phyloP scores from a whole-genome alignment of 1,139 yeast species.

The Protomyces pachydermus region DNA sequence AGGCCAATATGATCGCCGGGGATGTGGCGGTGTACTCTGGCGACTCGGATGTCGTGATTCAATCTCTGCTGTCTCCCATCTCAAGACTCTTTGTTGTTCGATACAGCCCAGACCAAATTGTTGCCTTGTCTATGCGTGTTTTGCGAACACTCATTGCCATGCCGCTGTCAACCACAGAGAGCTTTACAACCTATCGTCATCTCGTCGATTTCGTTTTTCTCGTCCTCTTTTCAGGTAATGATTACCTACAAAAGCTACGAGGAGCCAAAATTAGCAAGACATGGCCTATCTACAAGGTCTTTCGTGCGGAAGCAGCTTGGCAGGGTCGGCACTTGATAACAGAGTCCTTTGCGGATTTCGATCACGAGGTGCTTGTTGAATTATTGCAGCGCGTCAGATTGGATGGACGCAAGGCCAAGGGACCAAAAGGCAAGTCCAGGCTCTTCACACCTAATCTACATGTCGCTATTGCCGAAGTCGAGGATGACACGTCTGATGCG shows the following conservation, averaged over 20 bases:
- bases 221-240: conserved; percentile 17
- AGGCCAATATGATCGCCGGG: background rate
- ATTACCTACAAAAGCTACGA: conserved; percentile 9
- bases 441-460: conserved; percentile 3
- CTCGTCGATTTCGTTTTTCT: conserved; percentile 5
- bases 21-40: conserved; percentile 13
- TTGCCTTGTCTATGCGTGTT: background rate
- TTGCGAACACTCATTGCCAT: background rate
- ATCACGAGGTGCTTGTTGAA: conserved; percentile 11
- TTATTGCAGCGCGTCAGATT: conserved; percentile 6
- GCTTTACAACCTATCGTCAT: background rate
- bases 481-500: conserved; percentile 18
- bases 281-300: conserved; percentile 14
- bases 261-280: conserved; percentile 15
- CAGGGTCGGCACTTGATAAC: background rate
- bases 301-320: conserved; percentile 8
- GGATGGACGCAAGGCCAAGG: background rate
- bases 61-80: conserved; percentile 8
- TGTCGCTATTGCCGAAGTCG: conserved; percentile 2
- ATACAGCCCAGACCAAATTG: background rate
- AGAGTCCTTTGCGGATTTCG: background rate
- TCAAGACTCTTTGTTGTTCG: conserved; percentile 7
- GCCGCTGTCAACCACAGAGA: background rate
- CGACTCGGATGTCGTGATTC: conserved; percentile 21
- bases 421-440: background rate